These are phyloP conservation scores for Cerrena zonata DNA, from an alignment of 1,284 basidiomycete species.

Conservation along the genomic window DNA sequence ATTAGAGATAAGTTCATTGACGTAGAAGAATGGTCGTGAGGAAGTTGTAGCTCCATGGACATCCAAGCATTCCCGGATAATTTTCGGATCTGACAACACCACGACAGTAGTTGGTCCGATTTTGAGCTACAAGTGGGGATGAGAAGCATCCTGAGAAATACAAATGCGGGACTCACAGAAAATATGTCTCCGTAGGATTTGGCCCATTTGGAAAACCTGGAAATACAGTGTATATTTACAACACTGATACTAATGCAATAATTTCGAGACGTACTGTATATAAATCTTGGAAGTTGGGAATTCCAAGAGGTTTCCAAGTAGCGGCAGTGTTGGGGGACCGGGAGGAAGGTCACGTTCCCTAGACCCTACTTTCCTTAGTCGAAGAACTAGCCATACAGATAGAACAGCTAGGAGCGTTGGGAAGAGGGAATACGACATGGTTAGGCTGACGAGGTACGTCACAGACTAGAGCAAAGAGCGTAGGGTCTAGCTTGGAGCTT, in stretches of 20 bases:
- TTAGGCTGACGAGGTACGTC: no score
- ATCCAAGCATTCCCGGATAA: constrained; percentile 27
- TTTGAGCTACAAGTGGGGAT: constrained; percentile 16
- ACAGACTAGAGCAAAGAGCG: no score
- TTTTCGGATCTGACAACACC: constrained; percentile 22
- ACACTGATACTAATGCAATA: neutral
- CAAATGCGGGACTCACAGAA: constrained; percentile 7
- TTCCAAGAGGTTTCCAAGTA: constrained; percentile 27
- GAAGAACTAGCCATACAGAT: neutral
- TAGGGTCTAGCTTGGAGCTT: no score
- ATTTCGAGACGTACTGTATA: constrained; percentile 10
- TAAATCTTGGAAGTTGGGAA: constrained; percentile 17
- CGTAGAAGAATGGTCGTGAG: constrained; percentile 20
- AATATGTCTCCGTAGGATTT: constrained; percentile 8
- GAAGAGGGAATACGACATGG: no score
- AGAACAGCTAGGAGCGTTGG: no score
- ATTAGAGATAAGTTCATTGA: constrained; percentile 19
- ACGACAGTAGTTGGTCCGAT: constrained; percentile 21
- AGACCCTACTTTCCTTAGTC: neutral
- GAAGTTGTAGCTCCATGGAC: constrained; percentile 16
- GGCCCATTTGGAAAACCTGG: constrained; percentile 6
- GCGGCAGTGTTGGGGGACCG: constrained; percentile 28
- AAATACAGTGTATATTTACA: neutral
- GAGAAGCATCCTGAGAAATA: neutral
- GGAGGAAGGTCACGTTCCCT: constrained; percentile 18